Conservation (phyloP, 2,329 filamentous ascomycete species). For the Fusarium virguliforme region DNA sequence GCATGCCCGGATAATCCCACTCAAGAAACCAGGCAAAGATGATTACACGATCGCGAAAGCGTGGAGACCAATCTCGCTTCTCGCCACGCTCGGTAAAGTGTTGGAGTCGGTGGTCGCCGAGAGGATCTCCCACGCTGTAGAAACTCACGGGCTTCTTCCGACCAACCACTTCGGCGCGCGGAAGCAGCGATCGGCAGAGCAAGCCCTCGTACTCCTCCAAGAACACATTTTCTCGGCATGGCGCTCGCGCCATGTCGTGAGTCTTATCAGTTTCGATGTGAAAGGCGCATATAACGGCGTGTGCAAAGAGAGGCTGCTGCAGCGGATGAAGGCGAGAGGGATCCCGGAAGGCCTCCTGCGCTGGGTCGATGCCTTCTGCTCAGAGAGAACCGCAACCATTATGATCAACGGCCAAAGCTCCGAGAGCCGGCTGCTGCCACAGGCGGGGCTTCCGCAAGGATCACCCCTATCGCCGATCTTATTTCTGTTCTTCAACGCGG, state of each 20-base stretch:
- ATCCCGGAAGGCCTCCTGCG: slow-evolving; percentile 26
- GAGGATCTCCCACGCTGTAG: neutral
- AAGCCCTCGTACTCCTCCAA: slow-evolving; percentile 5
- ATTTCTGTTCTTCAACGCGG: slow-evolving; percentile 57
- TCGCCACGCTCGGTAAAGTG: slow-evolving; percentile 50
- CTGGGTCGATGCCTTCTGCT: slow-evolving; percentile 35
- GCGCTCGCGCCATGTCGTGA: slow-evolving; percentile 24
- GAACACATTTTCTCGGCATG: slow-evolving; percentile 26
- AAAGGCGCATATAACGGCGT: slow-evolving; percentile 38
- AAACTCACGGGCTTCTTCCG: slow-evolving; percentile 1
- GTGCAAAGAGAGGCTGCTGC: slow-evolving; percentile 31
- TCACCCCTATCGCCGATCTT: slow-evolving; percentile 36
- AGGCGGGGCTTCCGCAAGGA: slow-evolving; percentile 27
- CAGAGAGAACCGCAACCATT: no score
- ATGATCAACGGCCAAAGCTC: no score
- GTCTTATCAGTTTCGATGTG: slow-evolving; percentile 32
- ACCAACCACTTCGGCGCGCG: slow-evolving; percentile 3
- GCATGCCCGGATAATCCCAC: slow-evolving; percentile 47
- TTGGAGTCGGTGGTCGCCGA: slow-evolving; percentile 3
- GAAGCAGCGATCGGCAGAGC: slow-evolving; percentile 9
- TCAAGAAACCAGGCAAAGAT: slow-evolving; percentile 21
- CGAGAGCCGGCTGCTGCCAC: no score
- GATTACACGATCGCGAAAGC: slow-evolving; percentile 50
- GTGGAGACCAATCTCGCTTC: slow-evolving; percentile 50
- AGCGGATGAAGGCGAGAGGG: slow-evolving; percentile 33